A percentile compares a stretch with the other conserved stretches of the same genome.
Evolutionary conservation across 495 filamentous ascomycete species (phyloP).

Genomic region (Niebla homalea): DNA sequence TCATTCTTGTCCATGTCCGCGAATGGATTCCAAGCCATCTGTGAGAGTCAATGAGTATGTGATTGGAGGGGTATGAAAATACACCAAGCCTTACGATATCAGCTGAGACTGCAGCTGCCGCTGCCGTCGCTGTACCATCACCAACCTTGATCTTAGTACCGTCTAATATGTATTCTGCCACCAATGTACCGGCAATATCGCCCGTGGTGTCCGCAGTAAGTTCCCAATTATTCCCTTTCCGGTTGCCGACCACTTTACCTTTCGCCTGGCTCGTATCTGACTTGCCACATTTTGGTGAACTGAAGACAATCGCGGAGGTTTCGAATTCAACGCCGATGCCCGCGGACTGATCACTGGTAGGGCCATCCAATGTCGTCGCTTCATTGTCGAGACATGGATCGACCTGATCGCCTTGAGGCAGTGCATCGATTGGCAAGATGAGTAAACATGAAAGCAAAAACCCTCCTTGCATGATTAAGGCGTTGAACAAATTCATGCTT

Average conservation of each 20-base stretch:
- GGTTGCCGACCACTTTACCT: background rate
- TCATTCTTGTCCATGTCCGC: constrained; percentile 2
- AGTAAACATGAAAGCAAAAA: background rate
- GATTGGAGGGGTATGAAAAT: background rate
- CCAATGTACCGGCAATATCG: background rate
- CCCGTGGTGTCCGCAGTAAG: constrained; percentile 10
- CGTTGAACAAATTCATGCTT: background rate
- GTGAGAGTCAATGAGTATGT: background rate
- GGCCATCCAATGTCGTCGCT: constrained; percentile 7
- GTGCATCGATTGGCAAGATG: background rate
- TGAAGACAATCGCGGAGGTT: background rate
- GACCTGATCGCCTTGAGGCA: background rate
- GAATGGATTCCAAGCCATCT: constrained; percentile 15
- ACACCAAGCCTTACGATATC: constrained; percentile 9
- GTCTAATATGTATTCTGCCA: constrained; percentile 15
- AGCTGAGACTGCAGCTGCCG: constrained; percentile 5
- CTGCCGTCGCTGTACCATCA: background rate
- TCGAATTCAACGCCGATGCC: constrained; percentile 18
- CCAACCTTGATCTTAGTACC: constrained; percentile 12
- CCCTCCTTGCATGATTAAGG: background rate
- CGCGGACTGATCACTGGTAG: constrained; percentile 10
- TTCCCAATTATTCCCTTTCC: constrained; percentile 5
- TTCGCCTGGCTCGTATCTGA: constrained; percentile 3
- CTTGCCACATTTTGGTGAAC: constrained; percentile 1
- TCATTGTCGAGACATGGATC: background rate